Base-by-base conservation (phyloP, 169 alveolate genomes). In the Cryptosporidium ryanae region DNA sequence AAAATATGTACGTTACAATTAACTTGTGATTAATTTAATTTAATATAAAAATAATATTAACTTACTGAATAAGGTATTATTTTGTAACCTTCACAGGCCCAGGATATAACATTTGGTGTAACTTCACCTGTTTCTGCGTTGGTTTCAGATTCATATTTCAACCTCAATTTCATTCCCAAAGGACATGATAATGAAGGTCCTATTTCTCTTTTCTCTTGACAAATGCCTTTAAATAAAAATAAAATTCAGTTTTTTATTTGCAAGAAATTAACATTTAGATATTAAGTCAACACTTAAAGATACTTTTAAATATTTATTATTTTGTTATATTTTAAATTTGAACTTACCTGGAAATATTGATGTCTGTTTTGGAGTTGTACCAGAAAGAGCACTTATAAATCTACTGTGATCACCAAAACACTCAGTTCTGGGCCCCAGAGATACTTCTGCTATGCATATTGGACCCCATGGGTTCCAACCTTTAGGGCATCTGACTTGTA, bases 391-490 rank as follows among this genome's bases (percentile, higher is more conserved):
- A 43, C 87, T 59, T 18, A 76, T n/a, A 44, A 76, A 59, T 46
- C 87, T 76, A 17, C 87, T 61, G 34, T 43, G 0, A 43, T 76
- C 87, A 7, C 87, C 87, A 61, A 76, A 76, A 34, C 87, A 76
- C 10, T 76, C 87, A 0, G 87, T 76, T 46, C 87, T 55, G 17
- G 87, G 87, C 6, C 87, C 87, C 32, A 76, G 32, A 12, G 87
- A 76, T 18, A 76, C 50, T n/a, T 76, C 87, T 2, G 87, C 61
- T 23, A 76, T 34, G 31, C 87, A 76, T 15, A 76, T 32, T 43
- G 87, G 87, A 13, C 87, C 87, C 87, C 87, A 76, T 23, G 87
- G 87, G 25, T 46, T 59, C 87, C 87, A 76, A 2, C 87, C 87
- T 59, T 76, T 76, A 46, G 87, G 87, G 27, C 87, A 76, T 59